Evolutionary conservation across 495 filamentous ascomycete species (phyloP), one percentile per base, ranked within the genome.

Genomic region (Hyaloscypha hepaticicola): DNA sequence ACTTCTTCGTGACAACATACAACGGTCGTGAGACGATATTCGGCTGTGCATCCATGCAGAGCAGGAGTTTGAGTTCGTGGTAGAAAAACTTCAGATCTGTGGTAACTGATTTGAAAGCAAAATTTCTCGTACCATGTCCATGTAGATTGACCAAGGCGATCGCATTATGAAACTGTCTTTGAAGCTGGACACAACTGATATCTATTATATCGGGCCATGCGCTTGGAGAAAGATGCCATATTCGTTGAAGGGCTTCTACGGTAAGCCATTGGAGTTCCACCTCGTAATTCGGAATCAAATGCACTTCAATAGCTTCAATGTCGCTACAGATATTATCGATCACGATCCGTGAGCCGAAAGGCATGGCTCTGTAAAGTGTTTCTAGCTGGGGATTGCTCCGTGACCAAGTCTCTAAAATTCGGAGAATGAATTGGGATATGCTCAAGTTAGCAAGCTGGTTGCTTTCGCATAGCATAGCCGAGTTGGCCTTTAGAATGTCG

Each of bases 21-120:
- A 66, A 26, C 45, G 76, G 75, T 12, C 63, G 57, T 0, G 60
- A 50, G 14, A 75, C 59, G n/a, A 77, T 34, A 31, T 77, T 71
- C 2, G 67, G 66, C 49, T 77, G 75, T 2, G 68, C 59, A 0
- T n/a, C 22, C 14, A 77, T 45, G 7, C 64, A 63, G 1, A 77
- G 66, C 0, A 78, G 69, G 55, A 73, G 72, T 55, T 76, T 75
- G 22, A 78, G 71, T 60, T 78, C 76, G 55, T 77, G 73, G 67
- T 78, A 78, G 53, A 78, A 60, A 60, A 74, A 73, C 60, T 72
- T 62, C 27, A 68, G 67, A 28, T 74, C 73, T 8, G 67, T 52
- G 21, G 38, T 21, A 14, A 62, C 31, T 2, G 69, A 59, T 24
- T 70, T 70, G 61, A 70, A 66, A 25, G 68, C 69, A 52, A 70